Evolutionary conservation across 768 basidiomycete genomes (phyloP), one percentile per base, ranked within the genome.

Genomic region (Mycena galericulata): DNA sequence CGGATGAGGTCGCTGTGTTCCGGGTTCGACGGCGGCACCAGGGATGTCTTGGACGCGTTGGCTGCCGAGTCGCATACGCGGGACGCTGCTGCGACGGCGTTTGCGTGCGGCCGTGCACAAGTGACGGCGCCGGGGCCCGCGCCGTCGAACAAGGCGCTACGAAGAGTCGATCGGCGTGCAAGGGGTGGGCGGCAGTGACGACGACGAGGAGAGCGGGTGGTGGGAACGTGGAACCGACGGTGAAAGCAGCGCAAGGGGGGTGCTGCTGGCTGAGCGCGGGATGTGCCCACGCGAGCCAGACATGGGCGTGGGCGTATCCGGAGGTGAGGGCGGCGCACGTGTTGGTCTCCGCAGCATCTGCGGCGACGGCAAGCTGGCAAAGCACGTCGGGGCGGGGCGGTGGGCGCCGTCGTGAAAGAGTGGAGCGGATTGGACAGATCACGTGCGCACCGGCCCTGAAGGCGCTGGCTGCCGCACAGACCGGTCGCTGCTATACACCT

Each of bases 1-100:
- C 93, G 87, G 59, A 95, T 85, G n/a, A 87, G 78, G 63, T 91
- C 92, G 46, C 92, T 86, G 62, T 89, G 84, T 67, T 90, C 88
- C 0, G 87, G 84, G 75, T 86, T 88, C 15, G 85, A 78, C 7
- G 84, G 75, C 3, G 82, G 74, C 43, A 78, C 78, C 38, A 92
- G 79, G 0, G 90, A 91, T 0, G 86, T 80, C 7, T 87, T 81
- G n/a, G 90, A 91, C 24, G 87, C 80, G 74, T 88, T 92, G 73
- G 84, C 73, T 87, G 85, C 17, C 86, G 84, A 74, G 85, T 88
- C 62, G 56, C 27, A 24, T 89, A 87, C 24, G 82, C 77, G 75
- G 88, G 87, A 29, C 83, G 75, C 69, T 82, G 80, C 68, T 86
- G 88, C 17, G 79, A 80, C 36, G 88, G 87, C 11, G 86, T 85